Conservation (phyloP, 768 basidiomycete genomes). For the Pleurotus sapidus region DNA sequence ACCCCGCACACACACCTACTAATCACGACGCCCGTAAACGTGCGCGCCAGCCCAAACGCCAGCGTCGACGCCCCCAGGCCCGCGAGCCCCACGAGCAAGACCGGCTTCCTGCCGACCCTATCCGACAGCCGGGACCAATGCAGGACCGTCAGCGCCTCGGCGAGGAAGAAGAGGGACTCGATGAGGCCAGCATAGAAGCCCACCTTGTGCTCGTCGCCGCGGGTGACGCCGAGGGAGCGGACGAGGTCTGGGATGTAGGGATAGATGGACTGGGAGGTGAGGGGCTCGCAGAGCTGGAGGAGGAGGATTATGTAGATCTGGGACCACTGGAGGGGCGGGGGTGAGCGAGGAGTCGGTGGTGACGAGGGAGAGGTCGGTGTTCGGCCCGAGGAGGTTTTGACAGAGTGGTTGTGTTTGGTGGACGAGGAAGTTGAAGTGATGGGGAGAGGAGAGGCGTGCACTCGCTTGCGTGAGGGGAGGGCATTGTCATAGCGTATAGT, state of each 20-base stretch:
- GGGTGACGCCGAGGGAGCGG: constrained; percentile 56
- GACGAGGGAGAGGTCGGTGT: too few species aligned
- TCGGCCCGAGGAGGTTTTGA: too few species aligned
- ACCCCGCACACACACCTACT: constrained; percentile 72
- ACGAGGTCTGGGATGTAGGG: constrained; percentile 70
- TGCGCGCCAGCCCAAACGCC: constrained; percentile 59
- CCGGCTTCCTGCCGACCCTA: constrained; percentile 56
- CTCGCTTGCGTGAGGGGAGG: too few species aligned
- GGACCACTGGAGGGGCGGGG: constrained; percentile 28
- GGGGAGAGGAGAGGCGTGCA: too few species aligned
- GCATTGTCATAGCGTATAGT: too few species aligned
- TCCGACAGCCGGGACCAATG: constrained; percentile 68
- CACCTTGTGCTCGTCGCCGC: constrained; percentile 60
- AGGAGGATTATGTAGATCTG: constrained; percentile 48
- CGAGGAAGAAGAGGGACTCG: constrained; percentile 59
- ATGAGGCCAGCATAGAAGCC: constrained; percentile 70
- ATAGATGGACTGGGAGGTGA: constrained; percentile 55
- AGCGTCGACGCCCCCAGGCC: constrained; percentile 53
- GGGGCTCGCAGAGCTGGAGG: constrained; percentile 45
- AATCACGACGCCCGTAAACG: constrained; percentile 51
- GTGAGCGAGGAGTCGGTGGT: too few species aligned
- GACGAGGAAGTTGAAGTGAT: too few species aligned
- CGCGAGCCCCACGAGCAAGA: constrained; percentile 50
- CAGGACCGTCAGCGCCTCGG: constrained; percentile 55
- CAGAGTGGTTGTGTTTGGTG: too few species aligned